These are phyloP conservation scores for Crithidia mellificae DNA, from an alignment of 208 protist genomes.

Conservation along the genomic window DNA sequence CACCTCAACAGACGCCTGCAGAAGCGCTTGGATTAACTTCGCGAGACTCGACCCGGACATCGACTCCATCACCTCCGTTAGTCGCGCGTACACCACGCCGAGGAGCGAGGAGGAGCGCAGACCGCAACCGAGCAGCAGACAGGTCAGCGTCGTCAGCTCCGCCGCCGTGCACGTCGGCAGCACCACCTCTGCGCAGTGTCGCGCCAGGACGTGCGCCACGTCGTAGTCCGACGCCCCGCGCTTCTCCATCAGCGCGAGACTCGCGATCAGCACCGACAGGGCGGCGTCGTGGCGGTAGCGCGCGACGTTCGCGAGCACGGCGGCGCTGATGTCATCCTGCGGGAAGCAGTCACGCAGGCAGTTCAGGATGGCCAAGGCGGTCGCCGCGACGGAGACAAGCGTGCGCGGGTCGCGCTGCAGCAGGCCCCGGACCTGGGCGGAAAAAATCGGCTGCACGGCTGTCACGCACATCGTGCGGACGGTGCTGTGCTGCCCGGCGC, in stretches of 20 bases:
- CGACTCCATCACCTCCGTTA: slow-evolving; percentile 33
- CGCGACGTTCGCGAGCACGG: slow-evolving; percentile 68
- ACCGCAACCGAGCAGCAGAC: slow-evolving; percentile 64
- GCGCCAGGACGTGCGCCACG: slow-evolving; percentile 56
- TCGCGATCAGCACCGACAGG: slow-evolving; percentile 50
- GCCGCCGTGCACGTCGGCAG: slow-evolving; percentile 45
- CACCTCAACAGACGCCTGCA: slow-evolving; percentile 57
- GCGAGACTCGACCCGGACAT: slow-evolving; percentile 45
- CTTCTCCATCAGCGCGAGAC: slow-evolving; percentile 58
- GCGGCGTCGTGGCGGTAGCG: slow-evolving; percentile 45
- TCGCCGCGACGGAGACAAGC: slow-evolving; percentile 53
- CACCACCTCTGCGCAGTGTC: slow-evolving; percentile 46
- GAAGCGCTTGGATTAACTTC: slow-evolving; percentile 45
- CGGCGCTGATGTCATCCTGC: slow-evolving; percentile 54
- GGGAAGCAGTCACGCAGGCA: slow-evolving; percentile 79
- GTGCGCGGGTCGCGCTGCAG: slow-evolving; percentile 69
- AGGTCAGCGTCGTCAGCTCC: slow-evolving; percentile 54
- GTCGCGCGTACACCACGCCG: slow-evolving; percentile 31
- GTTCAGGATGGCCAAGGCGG: slow-evolving; percentile 52
- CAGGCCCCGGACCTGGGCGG: slow-evolving; percentile 61
- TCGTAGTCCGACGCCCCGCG: slow-evolving; percentile 56
- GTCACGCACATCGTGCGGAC: slow-evolving; percentile 70
- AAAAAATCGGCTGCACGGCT: slow-evolving; percentile 71
- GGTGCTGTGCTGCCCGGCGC: slow-evolving; percentile 27
- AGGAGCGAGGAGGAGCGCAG: slow-evolving; percentile 62